These are phyloP conservation scores for Arabidopsis lyrata DNA, from an alignment of 441 rosid genomes.

Conservation along the genomic window DNA sequence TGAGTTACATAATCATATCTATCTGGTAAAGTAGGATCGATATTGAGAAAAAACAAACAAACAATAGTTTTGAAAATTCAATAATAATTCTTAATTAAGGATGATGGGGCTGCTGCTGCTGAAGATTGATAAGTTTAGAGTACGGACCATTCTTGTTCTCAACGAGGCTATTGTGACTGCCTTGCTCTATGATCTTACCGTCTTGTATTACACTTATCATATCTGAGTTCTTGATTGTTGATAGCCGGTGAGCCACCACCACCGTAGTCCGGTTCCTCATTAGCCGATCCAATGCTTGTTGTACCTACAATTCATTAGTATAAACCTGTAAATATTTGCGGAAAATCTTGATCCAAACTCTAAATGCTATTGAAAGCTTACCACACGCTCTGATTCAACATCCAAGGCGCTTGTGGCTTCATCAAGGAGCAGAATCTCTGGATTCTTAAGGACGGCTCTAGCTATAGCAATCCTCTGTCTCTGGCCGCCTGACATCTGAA, in stretches of 20 bases:
- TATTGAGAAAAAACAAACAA: not conserved
- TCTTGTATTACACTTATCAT: slow-evolving; percentile 79
- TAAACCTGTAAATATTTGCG: not conserved
- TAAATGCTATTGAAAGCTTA: slow-evolving; percentile 7
- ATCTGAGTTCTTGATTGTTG: slow-evolving; percentile 84
- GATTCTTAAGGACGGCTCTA: slow-evolving; percentile 86
- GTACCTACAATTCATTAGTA: slow-evolving; percentile 47
- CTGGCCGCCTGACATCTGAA: slow-evolving; percentile 90
- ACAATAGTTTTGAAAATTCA: slow-evolving; percentile 18
- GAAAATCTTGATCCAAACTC: not conserved
- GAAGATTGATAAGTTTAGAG: slow-evolving; percentile 77
- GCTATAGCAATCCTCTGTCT: slow-evolving; percentile 91
- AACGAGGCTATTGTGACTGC: slow-evolving; percentile 71
- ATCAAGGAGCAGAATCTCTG: slow-evolving; percentile 78
- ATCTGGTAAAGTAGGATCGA: not conserved
- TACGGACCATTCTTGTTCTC: slow-evolving; percentile 78
- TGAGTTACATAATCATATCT: not conserved
- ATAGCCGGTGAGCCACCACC: slow-evolving; percentile 84
- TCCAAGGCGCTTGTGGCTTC: slow-evolving; percentile 96
- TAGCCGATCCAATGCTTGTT: slow-evolving; percentile 80
- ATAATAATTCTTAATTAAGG: not conserved
- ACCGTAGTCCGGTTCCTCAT: slow-evolving; percentile 80
- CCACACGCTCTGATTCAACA: slow-evolving; percentile 79
- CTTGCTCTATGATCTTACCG: slow-evolving; percentile 82
- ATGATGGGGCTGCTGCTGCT: slow-evolving; percentile 61